These are phyloP conservation scores for Eimeria praecox DNA, from an alignment of 169 alveolate species.

Conservation along the genomic window DNA sequence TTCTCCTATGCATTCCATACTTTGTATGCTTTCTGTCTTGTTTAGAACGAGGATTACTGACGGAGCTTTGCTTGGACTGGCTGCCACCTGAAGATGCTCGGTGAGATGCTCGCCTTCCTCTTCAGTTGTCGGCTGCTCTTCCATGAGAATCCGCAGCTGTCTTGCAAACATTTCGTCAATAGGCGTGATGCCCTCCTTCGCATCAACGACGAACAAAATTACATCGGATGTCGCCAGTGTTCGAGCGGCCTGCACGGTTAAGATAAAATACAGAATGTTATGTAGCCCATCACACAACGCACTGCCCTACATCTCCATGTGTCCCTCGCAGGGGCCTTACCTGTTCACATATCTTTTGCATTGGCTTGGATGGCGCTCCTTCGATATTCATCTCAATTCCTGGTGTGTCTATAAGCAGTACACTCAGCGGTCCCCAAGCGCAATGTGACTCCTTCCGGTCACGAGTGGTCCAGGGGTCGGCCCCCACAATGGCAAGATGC, in stretches of 20 bases:
- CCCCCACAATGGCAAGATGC: slow-evolving; percentile 75
- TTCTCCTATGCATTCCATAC: slow-evolving; percentile 76
- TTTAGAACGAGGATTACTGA: slow-evolving; percentile 78
- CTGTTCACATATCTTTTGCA: slow-evolving; percentile 27
- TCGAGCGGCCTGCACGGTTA: slow-evolving; percentile 50
- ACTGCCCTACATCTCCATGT: background rate
- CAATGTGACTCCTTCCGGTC: slow-evolving; percentile 86
- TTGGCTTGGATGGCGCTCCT: background rate
- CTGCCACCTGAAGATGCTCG: slow-evolving; percentile 14
- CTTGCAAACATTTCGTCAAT: slow-evolving; percentile 85
- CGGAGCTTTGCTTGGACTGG: background rate
- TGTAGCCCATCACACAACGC: background rate
- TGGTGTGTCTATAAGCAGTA: slow-evolving; percentile 87
- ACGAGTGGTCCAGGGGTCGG: slow-evolving; percentile 86
- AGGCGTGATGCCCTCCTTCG: slow-evolving; percentile 88
- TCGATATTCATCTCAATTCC: slow-evolving; percentile 81
- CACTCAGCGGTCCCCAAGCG: slow-evolving; percentile 57
- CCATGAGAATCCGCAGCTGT: slow-evolving; percentile 81
- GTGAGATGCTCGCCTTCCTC: background rate
- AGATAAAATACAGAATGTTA: background rate
- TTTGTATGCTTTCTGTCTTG: slow-evolving; percentile 82
- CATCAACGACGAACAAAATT: slow-evolving; percentile 89
- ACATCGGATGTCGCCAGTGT: slow-evolving; percentile 88
- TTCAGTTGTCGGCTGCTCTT: slow-evolving; percentile 26
- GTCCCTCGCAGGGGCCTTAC: background rate